These are phyloP conservation scores for Stemphylium beticola DNA, from an alignment of 2,329 filamentous ascomycete species.

Conservation along the genomic window DNA sequence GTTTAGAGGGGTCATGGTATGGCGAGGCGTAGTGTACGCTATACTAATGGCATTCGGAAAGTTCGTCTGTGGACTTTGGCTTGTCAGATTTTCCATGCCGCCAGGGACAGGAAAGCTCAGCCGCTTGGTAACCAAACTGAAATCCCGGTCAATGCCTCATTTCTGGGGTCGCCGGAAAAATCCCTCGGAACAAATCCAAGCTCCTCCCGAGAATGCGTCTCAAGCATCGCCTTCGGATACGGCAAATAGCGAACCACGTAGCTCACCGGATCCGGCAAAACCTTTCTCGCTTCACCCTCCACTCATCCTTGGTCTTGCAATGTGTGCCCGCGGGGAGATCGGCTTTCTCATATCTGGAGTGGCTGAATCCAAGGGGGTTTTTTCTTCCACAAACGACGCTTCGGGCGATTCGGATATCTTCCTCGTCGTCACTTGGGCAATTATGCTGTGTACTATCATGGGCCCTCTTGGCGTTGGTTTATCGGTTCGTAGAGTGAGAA, in stretches of 20 bases:
- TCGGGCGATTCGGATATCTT: conserved; percentile 54
- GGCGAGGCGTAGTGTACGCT: conserved; percentile 75
- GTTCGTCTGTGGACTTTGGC: conserved; percentile 50
- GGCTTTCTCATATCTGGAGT: conserved; percentile 77
- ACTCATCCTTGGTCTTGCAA: conserved; percentile 69
- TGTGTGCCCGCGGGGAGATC: conserved; percentile 81
- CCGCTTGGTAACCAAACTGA: not conserved
- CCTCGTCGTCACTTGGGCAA: conserved; percentile 62
- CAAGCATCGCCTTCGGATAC: not conserved
- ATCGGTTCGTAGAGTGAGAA: conserved; percentile 55
- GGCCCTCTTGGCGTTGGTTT: conserved; percentile 61
- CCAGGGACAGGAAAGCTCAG: not conserved
- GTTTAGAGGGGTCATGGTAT: conserved; percentile 68
- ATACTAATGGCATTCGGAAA: conserved; percentile 69
- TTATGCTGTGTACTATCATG: conserved; percentile 62
- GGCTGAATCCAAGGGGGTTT: conserved; percentile 63
- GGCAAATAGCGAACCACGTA: conserved; percentile 14
- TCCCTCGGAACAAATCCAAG: not conserved
- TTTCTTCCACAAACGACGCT: conserved; percentile 35
- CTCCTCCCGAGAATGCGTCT: not conserved
- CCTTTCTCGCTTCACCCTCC: conserved; percentile 71
- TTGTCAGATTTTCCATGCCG: conserved; percentile 31
- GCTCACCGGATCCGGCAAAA: conserved; percentile 45
- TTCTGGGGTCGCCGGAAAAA: not conserved
- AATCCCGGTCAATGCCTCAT: not conserved